Conservation (phyloP, 495 filamentous ascomycete species). For the Neurospora sp. region DNA sequence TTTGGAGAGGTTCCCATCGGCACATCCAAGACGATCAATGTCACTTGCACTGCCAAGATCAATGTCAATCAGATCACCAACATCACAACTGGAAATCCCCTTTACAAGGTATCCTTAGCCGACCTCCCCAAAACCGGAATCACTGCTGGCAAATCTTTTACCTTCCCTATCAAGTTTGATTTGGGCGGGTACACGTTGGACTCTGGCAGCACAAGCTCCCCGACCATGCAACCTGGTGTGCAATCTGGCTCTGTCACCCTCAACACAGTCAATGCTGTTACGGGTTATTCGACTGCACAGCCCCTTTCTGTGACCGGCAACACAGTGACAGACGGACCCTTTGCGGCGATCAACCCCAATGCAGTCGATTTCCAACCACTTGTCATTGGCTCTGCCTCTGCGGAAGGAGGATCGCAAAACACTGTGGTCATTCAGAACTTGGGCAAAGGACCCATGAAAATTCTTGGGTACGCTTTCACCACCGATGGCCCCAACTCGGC, state of each 20-base stretch:
- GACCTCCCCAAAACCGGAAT: slow-evolving; percentile 24
- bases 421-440: slow-evolving; percentile 28
- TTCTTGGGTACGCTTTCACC: slow-evolving; percentile 24
- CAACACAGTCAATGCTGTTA: slow-evolving; percentile 8
- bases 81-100: slow-evolving; percentile 15
- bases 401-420: slow-evolving; percentile 13
- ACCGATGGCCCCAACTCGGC: slow-evolving; percentile 10
- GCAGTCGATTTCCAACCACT: slow-evolving; percentile 28
- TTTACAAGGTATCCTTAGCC: slow-evolving; percentile 21
- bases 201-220: slow-evolving; percentile 12
- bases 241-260: slow-evolving; percentile 16
- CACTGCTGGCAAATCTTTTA: slow-evolving; percentile 21
- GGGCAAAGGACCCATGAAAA: slow-evolving; percentile 22
- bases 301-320: slow-evolving; percentile 16
- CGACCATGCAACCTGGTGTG: slow-evolving; percentile 10
- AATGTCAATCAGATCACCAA: slow-evolving; percentile 23
- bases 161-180: slow-evolving; percentile 27
- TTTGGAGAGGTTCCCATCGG: slow-evolving; percentile 33
- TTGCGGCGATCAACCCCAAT: slow-evolving; percentile 24
- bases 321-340: slow-evolving; percentile 14
- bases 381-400: slow-evolving; percentile 16
- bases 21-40: slow-evolving; percentile 9
- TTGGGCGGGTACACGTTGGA: slow-evolving; percentile 18
- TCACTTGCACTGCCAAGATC: slow-evolving; percentile 28
- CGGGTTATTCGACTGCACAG: slow-evolving; percentile 22